phyloP scores from a whole-genome alignment of 768 basidiomycete species.

The Lactarius vividus region DNA sequence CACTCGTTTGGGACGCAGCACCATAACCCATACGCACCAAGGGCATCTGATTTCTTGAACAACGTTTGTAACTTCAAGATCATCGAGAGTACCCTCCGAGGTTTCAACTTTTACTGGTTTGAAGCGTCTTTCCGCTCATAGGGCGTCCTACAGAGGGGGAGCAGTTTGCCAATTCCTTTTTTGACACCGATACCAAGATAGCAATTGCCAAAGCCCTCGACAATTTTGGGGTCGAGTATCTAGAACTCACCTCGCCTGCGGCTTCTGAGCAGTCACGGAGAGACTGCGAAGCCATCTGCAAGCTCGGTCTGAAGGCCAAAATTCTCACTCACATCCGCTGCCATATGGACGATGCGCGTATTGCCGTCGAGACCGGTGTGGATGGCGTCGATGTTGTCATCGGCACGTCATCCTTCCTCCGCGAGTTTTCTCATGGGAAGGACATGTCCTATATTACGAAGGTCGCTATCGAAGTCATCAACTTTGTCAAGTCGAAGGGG shows the following conservation, averaged over 20 bases:
- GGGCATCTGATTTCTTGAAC: slow-evolving; percentile 90
- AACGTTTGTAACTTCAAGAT: slow-evolving; percentile 94
- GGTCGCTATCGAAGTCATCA: slow-evolving; percentile 97
- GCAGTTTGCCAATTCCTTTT: slow-evolving; percentile 99
- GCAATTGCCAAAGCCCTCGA: slow-evolving; percentile 97
- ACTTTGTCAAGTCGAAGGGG: slow-evolving; percentile 99
- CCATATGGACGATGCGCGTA: slow-evolving; percentile 99
- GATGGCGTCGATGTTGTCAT: slow-evolving; percentile 99
- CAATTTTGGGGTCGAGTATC: slow-evolving; percentile 99
- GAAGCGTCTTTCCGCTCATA: slow-evolving; percentile 17
- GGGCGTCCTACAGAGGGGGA: slow-evolving; percentile 76
- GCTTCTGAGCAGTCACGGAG: slow-evolving; percentile 92
- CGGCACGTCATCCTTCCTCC: slow-evolving; percentile 97
- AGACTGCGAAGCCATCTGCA: slow-evolving; percentile 99
- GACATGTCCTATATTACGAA: slow-evolving; percentile 99
- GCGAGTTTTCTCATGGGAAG: slow-evolving; percentile 99
- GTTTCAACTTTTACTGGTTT: slow-evolving; percentile 42
- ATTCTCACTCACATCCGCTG: slow-evolving; percentile 99
- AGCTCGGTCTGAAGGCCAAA: slow-evolving; percentile 93
- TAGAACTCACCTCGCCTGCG: slow-evolving; percentile 97
- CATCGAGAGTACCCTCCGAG: slow-evolving; percentile 95
- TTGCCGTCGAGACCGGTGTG: slow-evolving; percentile 98
- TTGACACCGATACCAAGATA: slow-evolving; percentile 99
- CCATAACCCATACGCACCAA: slow-evolving; percentile 81
- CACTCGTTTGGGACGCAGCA: slow-evolving; percentile 39